Percentiles rank a stretch among this genome's conserved stretches.
Conservation (phyloP, 768 basidiomycete genomes). For the Termitomyces sp. region DNA sequence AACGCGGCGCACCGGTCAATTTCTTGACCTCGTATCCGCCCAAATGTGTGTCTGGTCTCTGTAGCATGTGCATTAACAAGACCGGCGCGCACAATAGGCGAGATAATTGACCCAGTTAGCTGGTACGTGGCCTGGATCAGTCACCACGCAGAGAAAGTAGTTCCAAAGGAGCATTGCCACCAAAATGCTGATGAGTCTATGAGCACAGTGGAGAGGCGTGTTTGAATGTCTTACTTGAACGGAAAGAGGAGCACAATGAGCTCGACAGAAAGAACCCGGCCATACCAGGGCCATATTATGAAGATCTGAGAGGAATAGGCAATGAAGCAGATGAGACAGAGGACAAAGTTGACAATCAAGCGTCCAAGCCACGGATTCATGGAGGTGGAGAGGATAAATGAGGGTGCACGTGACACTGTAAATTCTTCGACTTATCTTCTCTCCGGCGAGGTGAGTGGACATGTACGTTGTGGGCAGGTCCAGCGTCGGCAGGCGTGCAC, state of each 20-base stretch:
- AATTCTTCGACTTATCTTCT: neutral
- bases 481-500: conserved; percentile 2
- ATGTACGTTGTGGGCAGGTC: conserved; percentile 13
- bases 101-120: conserved; percentile 56
- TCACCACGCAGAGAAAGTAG: conserved; percentile 77
- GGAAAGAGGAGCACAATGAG: conserved; percentile 74
- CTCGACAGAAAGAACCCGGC: conserved; percentile 63
- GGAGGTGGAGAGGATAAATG: neutral
- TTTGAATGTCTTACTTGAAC: conserved; percentile 68
- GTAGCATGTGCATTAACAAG: conserved; percentile 4
- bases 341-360: conserved; percentile 62
- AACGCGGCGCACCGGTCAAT: conserved; percentile 74
- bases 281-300: conserved; percentile 92
- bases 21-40: conserved; percentile 91
- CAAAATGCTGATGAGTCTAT: conserved; percentile 45
- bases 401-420: conserved; percentile 5
- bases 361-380: conserved; percentile 47
- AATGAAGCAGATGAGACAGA: conserved; percentile 78
- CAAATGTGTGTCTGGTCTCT: conserved; percentile 70
- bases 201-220: conserved; percentile 2
- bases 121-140: conserved; percentile 85
- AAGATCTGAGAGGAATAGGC: conserved; percentile 86
- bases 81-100: neutral
- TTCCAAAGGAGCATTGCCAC: conserved; percentile 82
- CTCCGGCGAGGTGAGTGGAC: neutral